These are phyloP conservation scores for Calendula officinalis DNA, from an alignment of 129 eudicot species.

Conservation along the genomic window DNA sequence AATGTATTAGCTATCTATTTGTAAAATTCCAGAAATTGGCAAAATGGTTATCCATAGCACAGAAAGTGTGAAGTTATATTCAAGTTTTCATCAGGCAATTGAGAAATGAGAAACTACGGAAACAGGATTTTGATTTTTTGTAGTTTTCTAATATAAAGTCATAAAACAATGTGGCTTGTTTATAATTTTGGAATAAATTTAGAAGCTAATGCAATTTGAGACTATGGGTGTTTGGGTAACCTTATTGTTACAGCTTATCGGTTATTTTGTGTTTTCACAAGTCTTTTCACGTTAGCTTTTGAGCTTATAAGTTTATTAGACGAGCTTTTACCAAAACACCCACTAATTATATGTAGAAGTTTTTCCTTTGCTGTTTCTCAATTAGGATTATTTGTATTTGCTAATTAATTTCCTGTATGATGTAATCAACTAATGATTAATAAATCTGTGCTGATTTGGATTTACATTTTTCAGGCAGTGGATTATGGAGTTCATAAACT, in stretches of 20 bases:
- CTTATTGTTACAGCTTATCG: too few species aligned
- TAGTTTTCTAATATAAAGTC: background rate
- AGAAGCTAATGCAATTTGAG: background rate
- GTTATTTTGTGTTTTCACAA: too few species aligned
- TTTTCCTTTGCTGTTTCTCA: background rate
- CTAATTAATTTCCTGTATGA: background rate
- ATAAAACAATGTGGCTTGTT: constrained; percentile 2
- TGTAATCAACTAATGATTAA: constrained; percentile 2
- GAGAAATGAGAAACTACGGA: background rate
- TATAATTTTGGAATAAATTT: background rate
- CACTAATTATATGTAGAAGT: too few species aligned
- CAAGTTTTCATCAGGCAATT: background rate
- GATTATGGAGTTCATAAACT: constrained; percentile 57
- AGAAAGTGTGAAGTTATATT: background rate
- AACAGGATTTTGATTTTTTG: background rate
- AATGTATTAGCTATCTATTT: background rate
- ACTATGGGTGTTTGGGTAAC: too few species aligned
- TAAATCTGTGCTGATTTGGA: background rate
- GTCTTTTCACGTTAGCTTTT: too few species aligned
- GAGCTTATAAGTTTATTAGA: too few species aligned
- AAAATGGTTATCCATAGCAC: background rate
- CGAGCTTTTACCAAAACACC: too few species aligned
- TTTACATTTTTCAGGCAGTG: constrained; percentile 52
- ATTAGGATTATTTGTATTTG: constrained; percentile 1
- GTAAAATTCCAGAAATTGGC: background rate